Base-by-base conservation (phyloP, 2,329 filamentous ascomycete species). In the Aspergillus sp. region DNA sequence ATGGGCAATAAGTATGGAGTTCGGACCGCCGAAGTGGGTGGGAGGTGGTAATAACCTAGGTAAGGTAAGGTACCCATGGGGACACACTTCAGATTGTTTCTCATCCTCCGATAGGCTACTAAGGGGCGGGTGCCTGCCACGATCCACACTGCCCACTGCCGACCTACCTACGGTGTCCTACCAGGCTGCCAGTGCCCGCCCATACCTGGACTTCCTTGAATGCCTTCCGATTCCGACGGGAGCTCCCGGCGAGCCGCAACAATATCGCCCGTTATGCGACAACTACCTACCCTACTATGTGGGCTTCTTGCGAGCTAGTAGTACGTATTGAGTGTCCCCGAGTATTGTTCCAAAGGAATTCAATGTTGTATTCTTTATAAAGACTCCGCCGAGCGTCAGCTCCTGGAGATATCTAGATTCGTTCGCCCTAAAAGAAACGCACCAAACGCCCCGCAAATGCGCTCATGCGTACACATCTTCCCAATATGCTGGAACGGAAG, bases 391-490 rank as follows among this genome's bases (percentile, higher is more conserved):
- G 7, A 44, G 27, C 17, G 14, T 31, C 31, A 49, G 45, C 24
- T 31, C 45, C 23, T 46, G 24, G 43, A 46, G 12, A 27, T 39
- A 46, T 50, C 21, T 46, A 56, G 21, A 27, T 14, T 7, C 14
- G 15, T 14, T 12, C 11, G 15, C 17, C 39, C 11, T 39, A 44
- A n/a, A 51, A 37, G 19, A 40, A 31, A 43, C 46, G 33, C 27
- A 49, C 58, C 45, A 41, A 58, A 55, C 60, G 56, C 60, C 55
- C 46, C n/a, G 37, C 31, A 57, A 57, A 64, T 59, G 60, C 55
- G 57, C 41, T 43, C 31, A 39, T 17, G 41, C 52, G 47, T 56
- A 62, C 50, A 58, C 41, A 52, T 39, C 37, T 46, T n/a, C 52
- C 24, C 35, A 47, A 55, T 39, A 44, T 50, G 52, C 51, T 40